Evolutionary conservation across 495 filamentous ascomycete species (phyloP), one percentile per base, ranked within the genome.

Genomic region (Podospora pseudopauciseta): DNA sequence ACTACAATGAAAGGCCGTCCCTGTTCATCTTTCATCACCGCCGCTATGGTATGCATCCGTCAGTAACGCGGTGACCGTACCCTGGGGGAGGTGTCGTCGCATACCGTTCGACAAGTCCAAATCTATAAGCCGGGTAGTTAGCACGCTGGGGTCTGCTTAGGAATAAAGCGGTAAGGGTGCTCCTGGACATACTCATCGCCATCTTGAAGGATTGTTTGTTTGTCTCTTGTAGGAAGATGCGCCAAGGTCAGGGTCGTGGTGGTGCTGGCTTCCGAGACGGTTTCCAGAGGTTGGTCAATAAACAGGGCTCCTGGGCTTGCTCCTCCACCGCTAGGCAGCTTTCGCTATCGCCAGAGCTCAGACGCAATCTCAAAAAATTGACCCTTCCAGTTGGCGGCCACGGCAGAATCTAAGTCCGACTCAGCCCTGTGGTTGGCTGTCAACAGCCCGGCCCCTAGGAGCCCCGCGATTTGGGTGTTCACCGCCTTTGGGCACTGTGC

Each of bases 1-100:
- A 99, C 95, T 68, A 99, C 89, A 75, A 99, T 98, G 78, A 99
- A 98, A 57, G 96, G 95, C 74, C 95, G 88, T 68, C 95, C 95
- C 77, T 93, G 89, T 81, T 99, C 95, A 87, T 99, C 95, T 83
- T 86, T 86, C 75, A 86, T 79, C 72, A 87, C 82, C 72, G 80
- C 68, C 69, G 85, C 85, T 87, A 63, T 62, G 71, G 13, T 13
- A 19, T 32, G 28, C 20, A 19, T n/a, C 19, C 49, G 68, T 71
- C 63, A 74, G 69, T 55, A 65, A 67, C 26, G 16, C 59, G 55
- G 9, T 16, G 27, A 54, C n/a, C 23, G 16, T 23, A 18, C 58
- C 58, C 18, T 18, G 57, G 19, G 60, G 64, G 16, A 26, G 57
- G 58, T 18, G 39, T 64, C 6, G 60, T 60, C 6, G 68, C 75